Base-by-base conservation (phyloP, 2,329 filamentous ascomycete genomes). In the Penicillium sp. region DNA sequence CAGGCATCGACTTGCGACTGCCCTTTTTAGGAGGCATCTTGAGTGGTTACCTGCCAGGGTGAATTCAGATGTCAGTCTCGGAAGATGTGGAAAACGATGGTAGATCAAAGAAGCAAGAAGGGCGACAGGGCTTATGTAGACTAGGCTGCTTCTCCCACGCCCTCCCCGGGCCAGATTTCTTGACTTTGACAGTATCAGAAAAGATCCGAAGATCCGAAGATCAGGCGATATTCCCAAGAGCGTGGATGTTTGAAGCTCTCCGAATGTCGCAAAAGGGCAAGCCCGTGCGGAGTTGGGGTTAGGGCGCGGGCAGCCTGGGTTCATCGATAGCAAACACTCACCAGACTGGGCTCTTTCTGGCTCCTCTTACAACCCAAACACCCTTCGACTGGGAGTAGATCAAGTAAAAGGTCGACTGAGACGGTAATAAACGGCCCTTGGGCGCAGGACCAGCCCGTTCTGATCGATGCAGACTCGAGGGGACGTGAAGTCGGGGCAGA, bases 1-100 rank as follows among this genome's bases (percentile, higher is more conserved):
- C 52, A 39, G 54, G 46, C 51, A 54, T 53, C 18, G 56, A 56
- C 33, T 56, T 60, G 41, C 54, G 53, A 29, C 27, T 36, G 28
- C 34, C 54, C 48, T 50, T 58, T 41, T 56, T 57, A 35, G 54
- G 49, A 35, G 57, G 48, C 57, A 60, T 60, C 25, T 36, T 53
- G 45, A 48, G 38, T 45, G 47, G 43, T 24, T 37, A 32, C 50
- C 43, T 45, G 35, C 6, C 46, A 38, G 38, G 32, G 43, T 13
- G 18, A 41, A 26, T 18, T 24, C 36, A 36, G 29, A 13, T 27
- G 34, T 18, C 27, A 34, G 52, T 24, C 5, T 54, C 39, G 51
- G 53, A 47, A n/a, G 25, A 36, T 13, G 24, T 27, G 25, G 44
- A 26, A 35, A 18, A 27, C 12, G 34, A 48, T 18, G 27, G 28